phyloP scores from a whole-genome alignment of 2,329 filamentous ascomycete genomes.

The Talaromyces piceae region DNA sequence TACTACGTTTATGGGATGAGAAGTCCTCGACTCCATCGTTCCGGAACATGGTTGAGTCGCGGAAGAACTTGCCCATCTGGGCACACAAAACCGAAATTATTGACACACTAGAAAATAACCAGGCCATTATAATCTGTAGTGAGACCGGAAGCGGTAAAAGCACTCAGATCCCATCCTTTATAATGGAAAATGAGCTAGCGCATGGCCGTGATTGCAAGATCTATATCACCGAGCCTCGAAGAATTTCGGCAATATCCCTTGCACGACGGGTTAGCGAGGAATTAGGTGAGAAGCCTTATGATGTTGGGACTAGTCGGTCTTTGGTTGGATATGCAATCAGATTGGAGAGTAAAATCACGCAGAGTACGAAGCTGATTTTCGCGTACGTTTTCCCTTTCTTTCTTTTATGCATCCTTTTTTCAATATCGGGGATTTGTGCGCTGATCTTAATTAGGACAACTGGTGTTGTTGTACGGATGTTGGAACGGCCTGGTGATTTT shows the following conservation, averaged over 20 bases:
- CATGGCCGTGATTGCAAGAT: slow-evolving; percentile 79
- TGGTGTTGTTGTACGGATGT: slow-evolving; percentile 95
- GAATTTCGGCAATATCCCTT: slow-evolving; percentile 92
- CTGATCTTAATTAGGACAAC: slow-evolving; percentile 39
- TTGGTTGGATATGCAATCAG: slow-evolving; percentile 92
- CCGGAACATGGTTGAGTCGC: slow-evolving; percentile 68
- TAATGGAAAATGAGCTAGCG: slow-evolving; percentile 80
- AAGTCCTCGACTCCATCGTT: slow-evolving; percentile 51
- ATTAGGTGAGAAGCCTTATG: slow-evolving; percentile 73
- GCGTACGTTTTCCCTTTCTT: slow-evolving; percentile 53
- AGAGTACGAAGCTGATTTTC: slow-evolving; percentile 78
- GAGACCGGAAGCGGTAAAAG: slow-evolving; percentile 97
- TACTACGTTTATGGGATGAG: slow-evolving; percentile 45
- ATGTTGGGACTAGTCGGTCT: slow-evolving; percentile 74
- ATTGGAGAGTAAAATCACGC: slow-evolving; percentile 76
- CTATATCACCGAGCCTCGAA: slow-evolving; percentile 88
- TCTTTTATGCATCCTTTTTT: too few relatives aligned
- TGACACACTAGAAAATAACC: slow-evolving; percentile 66
- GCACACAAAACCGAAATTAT: slow-evolving; percentile 72
- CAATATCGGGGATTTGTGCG: background rate
- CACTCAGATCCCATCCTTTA: slow-evolving; percentile 90
- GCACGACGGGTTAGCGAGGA: slow-evolving; percentile 92
- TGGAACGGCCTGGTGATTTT: slow-evolving; percentile 80
- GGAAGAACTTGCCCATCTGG: slow-evolving; percentile 85
- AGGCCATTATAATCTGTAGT: slow-evolving; percentile 88